Evolutionary conservation across 116 monocot genomes (phyloP), one percentile per base, ranked within the genome.

Genomic region (Zostera marina): DNA sequence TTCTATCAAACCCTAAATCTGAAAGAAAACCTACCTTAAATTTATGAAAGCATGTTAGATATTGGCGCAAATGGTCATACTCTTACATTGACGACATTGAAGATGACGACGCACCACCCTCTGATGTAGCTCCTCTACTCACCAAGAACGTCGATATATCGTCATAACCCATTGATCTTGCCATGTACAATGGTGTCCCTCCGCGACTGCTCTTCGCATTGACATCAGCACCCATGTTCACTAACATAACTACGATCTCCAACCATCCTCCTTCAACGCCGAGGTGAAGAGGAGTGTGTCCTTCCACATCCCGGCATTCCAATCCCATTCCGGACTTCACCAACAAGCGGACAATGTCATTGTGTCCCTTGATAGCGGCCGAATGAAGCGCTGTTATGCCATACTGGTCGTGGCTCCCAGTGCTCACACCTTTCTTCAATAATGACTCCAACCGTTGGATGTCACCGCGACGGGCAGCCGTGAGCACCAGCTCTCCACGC

Each of bases 281-380:
- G 11, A 81, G 73, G 68, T 81, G 86, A 16, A 81, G 78, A 1
- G 85, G 73, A n/a, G 68, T 75, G 74, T 85, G 85, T 23, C 86
- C 85, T 63, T 86, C 86, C 24, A 73, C 62, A 72, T 86, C 86
- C 51, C 63, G 63, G 66, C 72, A 52, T 57, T 81, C 70, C 38
- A 81, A n/a, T 54, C 78, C 75, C 60, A 66, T 68, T 16, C 86
- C 86, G 47, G 47, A 75, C 41, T 73, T 77, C 12, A 67, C 68
- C n/a, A 86, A 68, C 65, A 86, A 42, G 15, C 67, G 47, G 39
- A 78, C 78, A 2, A 58, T 57, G 24, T 78, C 86, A 8, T 68
- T 62, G 64, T 78, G 75, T 6, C 86, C 81, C 59, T 86, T 86
- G 47, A 86, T 78, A 4, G 81, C 77, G 0, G 85, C 86, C 3